Evolutionary conservation across 495 filamentous ascomycete genomes (phyloP).

Genomic region (Neurospora sp.): DNA sequence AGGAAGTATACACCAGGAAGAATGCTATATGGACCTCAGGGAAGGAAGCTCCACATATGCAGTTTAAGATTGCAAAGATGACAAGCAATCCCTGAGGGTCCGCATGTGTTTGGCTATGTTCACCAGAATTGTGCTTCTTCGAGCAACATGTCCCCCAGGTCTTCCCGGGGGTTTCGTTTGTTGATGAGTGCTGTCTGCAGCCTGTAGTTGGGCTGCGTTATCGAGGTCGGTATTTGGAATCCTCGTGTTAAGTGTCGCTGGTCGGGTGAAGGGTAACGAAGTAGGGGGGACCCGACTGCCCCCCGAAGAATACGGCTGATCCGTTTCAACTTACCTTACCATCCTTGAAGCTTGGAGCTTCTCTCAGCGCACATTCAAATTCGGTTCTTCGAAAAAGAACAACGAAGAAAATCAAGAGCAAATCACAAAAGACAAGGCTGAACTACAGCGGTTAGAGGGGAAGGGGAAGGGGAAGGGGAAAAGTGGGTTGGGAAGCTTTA

Average conservation of each 20-base stretch:
- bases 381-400: neutral
- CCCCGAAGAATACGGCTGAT: neutral
- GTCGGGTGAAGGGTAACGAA: neutral
- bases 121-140: neutral
- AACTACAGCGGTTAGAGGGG: neutral
- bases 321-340: neutral
- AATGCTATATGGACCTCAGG: neutral
- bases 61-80: neutral
- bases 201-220: neutral
- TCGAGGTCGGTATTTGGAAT: neutral
- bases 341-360: neutral
- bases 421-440: neutral
- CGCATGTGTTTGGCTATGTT: neutral
- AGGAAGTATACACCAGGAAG: neutral
- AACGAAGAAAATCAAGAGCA: neutral
- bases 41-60: neutral
- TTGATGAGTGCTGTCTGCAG: neutral
- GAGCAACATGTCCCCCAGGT: neutral
- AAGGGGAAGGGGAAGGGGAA: slow-evolving; percentile 1
- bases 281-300: neutral
- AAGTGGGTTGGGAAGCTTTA: neutral
- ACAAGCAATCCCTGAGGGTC: neutral
- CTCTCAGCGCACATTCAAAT: neutral
- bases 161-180: neutral
- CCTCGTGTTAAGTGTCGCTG: neutral